Base-by-base conservation (phyloP, 2,329 filamentous ascomycete genomes). In the Pseudocercospora macadamiae region DNA sequence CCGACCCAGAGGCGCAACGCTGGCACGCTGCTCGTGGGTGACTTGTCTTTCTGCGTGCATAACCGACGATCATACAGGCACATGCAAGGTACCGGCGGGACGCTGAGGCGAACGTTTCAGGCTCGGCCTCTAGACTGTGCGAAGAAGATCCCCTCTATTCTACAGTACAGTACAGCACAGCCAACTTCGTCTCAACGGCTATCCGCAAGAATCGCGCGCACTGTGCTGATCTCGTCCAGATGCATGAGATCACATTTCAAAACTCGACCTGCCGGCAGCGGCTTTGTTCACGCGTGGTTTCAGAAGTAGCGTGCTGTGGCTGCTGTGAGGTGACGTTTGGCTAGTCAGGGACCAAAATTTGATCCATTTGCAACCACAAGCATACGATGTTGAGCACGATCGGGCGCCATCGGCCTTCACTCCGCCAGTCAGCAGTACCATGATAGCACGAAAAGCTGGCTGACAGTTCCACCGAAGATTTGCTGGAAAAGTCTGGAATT, bases 51-150 rank as follows among this genome's bases (percentile, higher is more conserved):
- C 52, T 36, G 52, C 51, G 30, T 47, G 25, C 47, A 30, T 23
- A 16, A 12, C 21, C 36, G 55, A 26, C 51, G 51, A 59, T 59
- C 56, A 54, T 59, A 55, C 57, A 55, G 57, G 52, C 37, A 59
- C 57, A 51, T 59, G 57, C 52, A 59, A 55, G 57, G 57, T 39
- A 47, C 45, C 25, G 30, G 16, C n/a, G 51, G 45, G 23, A 25
- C 34, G 28, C 56, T 21, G 51, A 53, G 25, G 56, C 42, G 42
- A 54, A 30, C 42, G 51, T 32, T 54, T 54, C 39, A 39, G 36
- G 12, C 44, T 36, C 28, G 25, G 16, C 28, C 16, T 36, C 48
- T 51, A 36, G 48, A 51, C 48, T 14, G 9, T 14, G 16, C 48
- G 25, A 51, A 51, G 48, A 51, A 32, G 28, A 23, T 30, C 47